Base-by-base conservation (phyloP, 306 rosid genomes). In the Casuarina equisetifolia region DNA sequence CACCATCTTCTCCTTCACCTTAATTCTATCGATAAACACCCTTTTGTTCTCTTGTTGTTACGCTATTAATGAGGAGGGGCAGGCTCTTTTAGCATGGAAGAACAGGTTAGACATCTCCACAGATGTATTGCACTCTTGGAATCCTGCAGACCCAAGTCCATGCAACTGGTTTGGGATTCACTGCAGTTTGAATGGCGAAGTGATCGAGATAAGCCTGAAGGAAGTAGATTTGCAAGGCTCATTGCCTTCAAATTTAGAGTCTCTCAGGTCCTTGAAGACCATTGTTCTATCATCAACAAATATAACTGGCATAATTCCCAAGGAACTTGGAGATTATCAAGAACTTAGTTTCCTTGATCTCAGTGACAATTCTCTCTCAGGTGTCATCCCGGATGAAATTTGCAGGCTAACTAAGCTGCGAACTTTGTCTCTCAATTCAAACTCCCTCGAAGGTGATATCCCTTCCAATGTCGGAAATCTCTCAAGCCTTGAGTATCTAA, bases 41-140 rank as follows among this genome's bases (percentile, higher is more conserved):
- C 86, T 88, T 74, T 73, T 87, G 82, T 81, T 88, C 81, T 61
- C 84, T 74, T 83, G 68, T 48, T 86, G 89, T 80, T 78, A 80
- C 92, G 87, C 98, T 81, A 82, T 90, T 78, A 80, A 89, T 82
- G 97, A 94, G 76, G 92, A 94, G 78, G 94, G 96, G 48, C 90
- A 84, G 75, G 88, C 89, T 81, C 97, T 94, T 81, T 40, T 94
- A 4, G 51, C 88, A 83, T 94, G 98, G 98, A 94, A 90, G 76
- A 74, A 84, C 70, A 90, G 84, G 76, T 84, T 91, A 69, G 86
- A 88, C 87, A 83, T 17, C 55, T 74, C 86, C 45, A 9, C 80
- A 2, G 76, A 84, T 71, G 84, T 84, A 51, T 76, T 94, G 38
- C 78, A 71, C 36, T 90, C 98, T 36, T 94, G 98, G 98, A 84